These are phyloP conservation scores for Talaromyces nanjingensis DNA, from an alignment of 495 filamentous ascomycete species.

Conservation along the genomic window DNA sequence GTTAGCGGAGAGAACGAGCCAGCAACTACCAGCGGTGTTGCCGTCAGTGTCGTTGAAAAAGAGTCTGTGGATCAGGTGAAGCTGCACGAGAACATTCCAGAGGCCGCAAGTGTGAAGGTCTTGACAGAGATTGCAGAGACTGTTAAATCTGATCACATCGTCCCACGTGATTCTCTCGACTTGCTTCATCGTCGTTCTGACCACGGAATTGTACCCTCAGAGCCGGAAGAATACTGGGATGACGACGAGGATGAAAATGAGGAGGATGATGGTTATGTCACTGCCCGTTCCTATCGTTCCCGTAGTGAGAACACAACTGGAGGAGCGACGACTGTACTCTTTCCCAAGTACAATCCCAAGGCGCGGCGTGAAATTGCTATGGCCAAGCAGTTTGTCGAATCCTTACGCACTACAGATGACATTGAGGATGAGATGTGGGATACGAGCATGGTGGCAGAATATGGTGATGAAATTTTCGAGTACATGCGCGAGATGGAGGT, in stretches of 20 bases:
- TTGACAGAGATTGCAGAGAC: neutral
- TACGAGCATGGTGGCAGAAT: constrained; percentile 97
- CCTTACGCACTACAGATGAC: constrained; percentile 50
- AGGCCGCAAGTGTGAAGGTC: neutral
- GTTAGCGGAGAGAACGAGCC: neutral
- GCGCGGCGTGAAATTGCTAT: constrained; percentile 58
- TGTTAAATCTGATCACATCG: neutral
- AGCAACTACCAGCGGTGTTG: neutral
- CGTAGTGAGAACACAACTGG: constrained; percentile 78
- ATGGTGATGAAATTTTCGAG: constrained; percentile 87
- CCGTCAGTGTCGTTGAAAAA: neutral
- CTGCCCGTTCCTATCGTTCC: constrained; percentile 63
- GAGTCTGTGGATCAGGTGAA: neutral
- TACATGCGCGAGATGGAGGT: constrained; percentile 91
- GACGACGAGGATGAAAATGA: constrained; percentile 72
- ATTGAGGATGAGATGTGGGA: constrained; percentile 85
- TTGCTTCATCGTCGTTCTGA: constrained; percentile 14
- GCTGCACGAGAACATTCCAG: neutral
- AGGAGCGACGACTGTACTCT: constrained; percentile 63
- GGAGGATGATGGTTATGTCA: constrained; percentile 77
- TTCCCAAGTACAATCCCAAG: constrained; percentile 58
- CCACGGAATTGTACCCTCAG: constrained; percentile 29
- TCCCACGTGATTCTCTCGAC: constrained; percentile 8
- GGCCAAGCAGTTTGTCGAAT: constrained; percentile 62
- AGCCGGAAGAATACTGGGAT: constrained; percentile 69